Evolutionary conservation across 2,329 filamentous ascomycete genomes (phyloP).

Genomic region (Beauveria sp.): DNA sequence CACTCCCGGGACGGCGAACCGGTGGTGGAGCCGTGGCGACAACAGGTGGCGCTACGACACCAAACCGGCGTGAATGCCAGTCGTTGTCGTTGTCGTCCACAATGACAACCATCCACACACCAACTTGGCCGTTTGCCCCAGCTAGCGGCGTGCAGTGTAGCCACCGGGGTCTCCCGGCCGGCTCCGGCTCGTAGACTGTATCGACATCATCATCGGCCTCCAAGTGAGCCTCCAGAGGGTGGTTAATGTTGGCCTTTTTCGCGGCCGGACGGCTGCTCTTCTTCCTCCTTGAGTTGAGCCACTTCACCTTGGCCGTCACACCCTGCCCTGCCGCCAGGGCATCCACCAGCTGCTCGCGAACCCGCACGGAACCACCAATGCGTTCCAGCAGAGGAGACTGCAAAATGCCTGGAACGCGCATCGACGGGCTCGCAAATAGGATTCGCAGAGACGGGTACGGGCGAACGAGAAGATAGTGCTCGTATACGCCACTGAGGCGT

Average conservation of each 20-base stretch:
- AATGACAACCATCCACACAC: conserved; percentile 72
- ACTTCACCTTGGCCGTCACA: conserved; percentile 68
- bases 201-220: conserved; percentile 12
- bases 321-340: conserved; percentile 62
- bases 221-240: conserved; percentile 14
- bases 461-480: conserved; percentile 56
- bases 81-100: conserved; percentile 55
- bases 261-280: neutral
- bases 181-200: conserved; percentile 10
- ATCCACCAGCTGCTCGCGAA: conserved; percentile 41
- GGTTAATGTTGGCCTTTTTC: neutral
- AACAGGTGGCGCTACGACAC: neutral
- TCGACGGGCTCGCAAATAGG: conserved; percentile 60
- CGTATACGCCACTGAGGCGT: conserved; percentile 29
- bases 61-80: neutral
- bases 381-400: conserved; percentile 50
- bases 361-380: conserved; percentile 41
- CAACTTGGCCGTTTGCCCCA: conserved; percentile 57
- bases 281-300: conserved; percentile 36
- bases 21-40: neutral
- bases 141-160: conserved; percentile 69
- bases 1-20: neutral
- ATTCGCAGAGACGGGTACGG: conserved; percentile 60
- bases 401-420: conserved; percentile 60
- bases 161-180: conserved; percentile 58